phyloP scores from a whole-genome alignment of 1,284 basidiomycete species.

The Inonotus obliquus region DNA sequence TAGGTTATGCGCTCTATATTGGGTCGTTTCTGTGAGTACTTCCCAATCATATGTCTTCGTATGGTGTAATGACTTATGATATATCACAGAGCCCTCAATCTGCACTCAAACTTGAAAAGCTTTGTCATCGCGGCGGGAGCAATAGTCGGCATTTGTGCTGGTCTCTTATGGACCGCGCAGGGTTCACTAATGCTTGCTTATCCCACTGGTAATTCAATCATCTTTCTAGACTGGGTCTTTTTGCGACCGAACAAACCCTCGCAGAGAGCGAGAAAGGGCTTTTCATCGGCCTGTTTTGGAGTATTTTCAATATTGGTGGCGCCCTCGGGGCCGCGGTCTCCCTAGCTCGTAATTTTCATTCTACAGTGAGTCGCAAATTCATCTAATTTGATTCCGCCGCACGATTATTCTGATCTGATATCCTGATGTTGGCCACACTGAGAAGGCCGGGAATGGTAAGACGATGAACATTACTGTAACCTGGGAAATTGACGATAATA shows the following conservation, averaged over 20 bases:
- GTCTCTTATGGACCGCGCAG: slow-evolving; percentile 58
- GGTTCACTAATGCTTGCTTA: slow-evolving; percentile 52
- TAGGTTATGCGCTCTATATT: slow-evolving; percentile 46
- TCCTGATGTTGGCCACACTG: not conserved
- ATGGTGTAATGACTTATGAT: slow-evolving; percentile 19
- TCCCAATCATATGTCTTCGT: not conserved
- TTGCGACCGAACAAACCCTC: too few species aligned
- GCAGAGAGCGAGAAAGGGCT: slow-evolving; percentile 37
- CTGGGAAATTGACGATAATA: not conserved
- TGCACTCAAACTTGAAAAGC: slow-evolving; percentile 28
- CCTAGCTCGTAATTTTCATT: slow-evolving; percentile 46
- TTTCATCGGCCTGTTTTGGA: slow-evolving; percentile 56
- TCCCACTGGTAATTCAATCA: slow-evolving; percentile 40
- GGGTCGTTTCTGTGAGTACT: slow-evolving; percentile 36
- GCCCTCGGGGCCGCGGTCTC: slow-evolving; percentile 60
- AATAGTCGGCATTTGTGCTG: slow-evolving; percentile 52
- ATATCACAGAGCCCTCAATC: slow-evolving; percentile 21
- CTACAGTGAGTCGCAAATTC: slow-evolving; percentile 27
- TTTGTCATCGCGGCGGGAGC: slow-evolving; percentile 53
- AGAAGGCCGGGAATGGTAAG: slow-evolving; percentile 8
- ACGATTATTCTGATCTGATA: not conserved
- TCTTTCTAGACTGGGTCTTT: too few species aligned
- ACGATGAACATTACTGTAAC: not conserved
- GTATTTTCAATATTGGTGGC: slow-evolving; percentile 62
- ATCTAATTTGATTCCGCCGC: not conserved